These are phyloP conservation scores for Lodderomyces elongisporus DNA, from an alignment of 1,139 yeast genomes.

Conservation along the genomic window DNA sequence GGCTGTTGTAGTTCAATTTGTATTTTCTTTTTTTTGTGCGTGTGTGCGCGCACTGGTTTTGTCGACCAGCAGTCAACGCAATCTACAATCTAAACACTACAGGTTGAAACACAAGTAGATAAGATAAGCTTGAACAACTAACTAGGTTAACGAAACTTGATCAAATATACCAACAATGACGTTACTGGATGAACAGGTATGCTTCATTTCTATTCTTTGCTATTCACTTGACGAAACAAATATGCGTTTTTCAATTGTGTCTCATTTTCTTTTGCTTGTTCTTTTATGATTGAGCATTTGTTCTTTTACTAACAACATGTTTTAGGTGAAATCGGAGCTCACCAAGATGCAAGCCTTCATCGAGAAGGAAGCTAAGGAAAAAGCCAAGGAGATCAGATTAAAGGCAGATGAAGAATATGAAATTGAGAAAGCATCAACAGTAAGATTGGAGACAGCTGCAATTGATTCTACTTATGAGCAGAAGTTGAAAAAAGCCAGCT, in stretches of 20 bases:
- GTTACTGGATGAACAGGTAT: conserved; percentile 45
- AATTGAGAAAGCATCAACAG: conserved; percentile 92
- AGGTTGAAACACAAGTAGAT: too few relatives aligned
- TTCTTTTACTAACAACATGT: conserved; percentile 13
- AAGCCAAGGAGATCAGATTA: conserved; percentile 90
- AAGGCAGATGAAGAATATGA: conserved; percentile 99
- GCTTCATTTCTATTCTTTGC: conserved; percentile 14
- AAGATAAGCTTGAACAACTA: too few relatives aligned
- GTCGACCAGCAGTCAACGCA: too few relatives aligned
- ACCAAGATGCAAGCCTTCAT: conserved; percentile 98
- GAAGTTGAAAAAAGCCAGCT: conserved; percentile 83
- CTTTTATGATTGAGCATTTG: conserved; percentile 4
- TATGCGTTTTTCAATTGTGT: background rate
- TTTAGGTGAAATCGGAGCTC: conserved; percentile 87
- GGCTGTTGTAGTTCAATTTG: too few relatives aligned
- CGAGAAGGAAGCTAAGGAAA: conserved; percentile 97
- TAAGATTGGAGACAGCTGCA: conserved; percentile 84
- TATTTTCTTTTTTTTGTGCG: too few relatives aligned
- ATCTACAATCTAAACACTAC: too few relatives aligned
- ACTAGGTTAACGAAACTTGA: background rate
- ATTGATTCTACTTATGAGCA: conserved; percentile 78
- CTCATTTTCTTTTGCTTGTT: background rate
- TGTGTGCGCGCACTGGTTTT: too few relatives aligned
- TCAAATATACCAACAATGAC: conserved; percentile 23
- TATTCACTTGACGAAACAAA: background rate